Percentiles rank a stretch among this genome's conserved stretches.
Conservation (phyloP, 495 filamentous ascomycete species). For the Penicillium samsonianum region DNA sequence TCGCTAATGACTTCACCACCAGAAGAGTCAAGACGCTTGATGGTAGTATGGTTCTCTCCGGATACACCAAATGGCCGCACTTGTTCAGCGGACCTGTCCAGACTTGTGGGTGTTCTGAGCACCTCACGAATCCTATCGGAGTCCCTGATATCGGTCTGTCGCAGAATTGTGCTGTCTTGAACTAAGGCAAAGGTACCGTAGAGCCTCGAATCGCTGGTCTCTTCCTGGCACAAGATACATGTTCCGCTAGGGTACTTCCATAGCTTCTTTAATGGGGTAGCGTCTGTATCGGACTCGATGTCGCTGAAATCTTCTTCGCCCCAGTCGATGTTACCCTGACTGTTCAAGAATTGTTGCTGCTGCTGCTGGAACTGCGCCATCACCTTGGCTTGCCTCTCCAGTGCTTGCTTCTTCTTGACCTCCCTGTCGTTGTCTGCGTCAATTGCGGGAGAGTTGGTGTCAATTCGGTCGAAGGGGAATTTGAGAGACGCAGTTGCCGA, state of each 20-base stretch:
- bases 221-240: slow-evolving; percentile 95
- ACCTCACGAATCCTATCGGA: slow-evolving; percentile 83
- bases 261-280: slow-evolving; percentile 62
- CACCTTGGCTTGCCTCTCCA: slow-evolving; percentile 84
- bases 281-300: slow-evolving; percentile 57
- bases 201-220: slow-evolving; percentile 82
- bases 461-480: slow-evolving; percentile 55
- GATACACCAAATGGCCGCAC: slow-evolving; percentile 89
- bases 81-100: slow-evolving; percentile 79
- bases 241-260: slow-evolving; percentile 95
- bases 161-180: slow-evolving; percentile 81
- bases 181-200: slow-evolving; percentile 92
- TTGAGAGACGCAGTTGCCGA: slow-evolving; percentile 54
- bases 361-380: slow-evolving; percentile 98
- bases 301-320: slow-evolving; percentile 76
- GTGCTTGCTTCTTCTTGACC: slow-evolving; percentile 82
- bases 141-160: slow-evolving; percentile 80
- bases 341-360: slow-evolving; percentile 89
- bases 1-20: slow-evolving; percentile 71
- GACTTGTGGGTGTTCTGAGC: slow-evolving; percentile 68
- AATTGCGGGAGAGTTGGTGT: slow-evolving; percentile 58
- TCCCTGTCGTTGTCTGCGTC: slow-evolving; percentile 72
- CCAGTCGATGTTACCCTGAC: slow-evolving; percentile 82
- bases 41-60: slow-evolving; percentile 73
- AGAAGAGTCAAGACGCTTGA: slow-evolving; percentile 72